Conservation (phyloP, 805 yeast species). For the Komagataella pseudopastoris region DNA sequence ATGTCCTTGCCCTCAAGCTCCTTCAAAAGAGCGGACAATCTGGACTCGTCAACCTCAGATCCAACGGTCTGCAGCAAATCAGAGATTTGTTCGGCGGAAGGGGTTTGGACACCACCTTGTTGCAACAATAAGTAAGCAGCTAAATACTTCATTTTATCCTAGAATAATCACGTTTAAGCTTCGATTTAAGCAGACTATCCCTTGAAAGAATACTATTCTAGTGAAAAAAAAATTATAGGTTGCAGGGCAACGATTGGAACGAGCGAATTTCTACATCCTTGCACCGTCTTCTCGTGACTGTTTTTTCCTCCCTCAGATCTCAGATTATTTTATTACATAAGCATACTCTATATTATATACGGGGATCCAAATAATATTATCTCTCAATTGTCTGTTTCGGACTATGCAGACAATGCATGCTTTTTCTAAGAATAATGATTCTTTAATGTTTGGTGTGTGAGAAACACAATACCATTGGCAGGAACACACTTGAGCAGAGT, state of each 20-base stretch:
- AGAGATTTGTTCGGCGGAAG: slow-evolving; percentile 71
- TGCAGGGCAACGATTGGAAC: not conserved
- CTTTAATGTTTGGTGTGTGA: slow-evolving; percentile 57
- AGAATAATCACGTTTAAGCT: slow-evolving; percentile 78
- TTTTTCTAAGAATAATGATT: slow-evolving; percentile 7
- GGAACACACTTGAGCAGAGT: slow-evolving; percentile 77
- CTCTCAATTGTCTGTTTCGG: not conserved
- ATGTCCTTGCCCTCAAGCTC: slow-evolving; percentile 91
- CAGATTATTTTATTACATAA: not conserved
- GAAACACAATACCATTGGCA: slow-evolving; percentile 79
- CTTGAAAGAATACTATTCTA: slow-evolving; percentile 20
- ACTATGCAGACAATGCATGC: not conserved
- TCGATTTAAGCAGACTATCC: slow-evolving; percentile 63
- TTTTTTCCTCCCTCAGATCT: not conserved
- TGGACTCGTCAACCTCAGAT: slow-evolving; percentile 82
- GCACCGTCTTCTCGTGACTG: not conserved
- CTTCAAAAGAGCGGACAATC: slow-evolving; percentile 65
- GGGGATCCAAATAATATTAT: not conserved
- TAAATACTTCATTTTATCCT: slow-evolving; percentile 72
- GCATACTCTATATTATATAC: not conserved
- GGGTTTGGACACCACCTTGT: slow-evolving; percentile 92
- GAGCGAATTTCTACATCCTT: not conserved
- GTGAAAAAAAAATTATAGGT: slow-evolving; percentile 2
- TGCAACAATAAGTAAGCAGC: slow-evolving; percentile 98
- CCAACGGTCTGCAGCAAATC: slow-evolving; percentile 63